Percentiles rank a stretch among this genome's conserved stretches.
Conservation (phyloP, 208 protist species). For the Porcisia hertigi region DNA sequence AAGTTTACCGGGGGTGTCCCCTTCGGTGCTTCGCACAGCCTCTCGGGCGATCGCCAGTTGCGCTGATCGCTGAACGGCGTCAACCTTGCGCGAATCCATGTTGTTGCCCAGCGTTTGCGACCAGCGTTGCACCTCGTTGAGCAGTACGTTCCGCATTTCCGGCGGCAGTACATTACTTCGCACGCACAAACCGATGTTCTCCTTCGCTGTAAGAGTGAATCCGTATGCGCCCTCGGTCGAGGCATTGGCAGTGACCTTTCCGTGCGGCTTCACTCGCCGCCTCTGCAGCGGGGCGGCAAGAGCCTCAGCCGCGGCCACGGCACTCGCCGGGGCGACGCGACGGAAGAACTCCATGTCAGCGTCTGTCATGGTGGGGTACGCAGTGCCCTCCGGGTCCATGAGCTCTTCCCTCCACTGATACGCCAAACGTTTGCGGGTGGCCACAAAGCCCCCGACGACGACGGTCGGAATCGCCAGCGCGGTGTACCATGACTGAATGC, state of each 20-base stretch:
- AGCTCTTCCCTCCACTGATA: conserved; percentile 88
- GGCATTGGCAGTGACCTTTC: neutral
- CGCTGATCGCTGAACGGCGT: conserved; percentile 16
- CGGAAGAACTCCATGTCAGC: conserved; percentile 71
- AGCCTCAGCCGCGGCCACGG: conserved; percentile 16
- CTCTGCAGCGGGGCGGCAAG: neutral
- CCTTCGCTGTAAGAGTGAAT: conserved; percentile 32
- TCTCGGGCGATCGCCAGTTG: conserved; percentile 9
- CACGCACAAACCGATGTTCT: conserved; percentile 74
- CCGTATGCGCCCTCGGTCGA: conserved; percentile 15
- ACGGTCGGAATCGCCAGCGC: conserved; percentile 60
- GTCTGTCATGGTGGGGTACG: conserved; percentile 67
- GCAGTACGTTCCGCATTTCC: conserved; percentile 46
- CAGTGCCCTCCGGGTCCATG: conserved; percentile 57
- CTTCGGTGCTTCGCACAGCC: neutral
- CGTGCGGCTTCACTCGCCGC: neutral
- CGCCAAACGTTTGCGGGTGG: conserved; percentile 78
- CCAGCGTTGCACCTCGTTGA: conserved; percentile 70
- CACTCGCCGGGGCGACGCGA: conserved; percentile 40
- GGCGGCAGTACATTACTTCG: conserved; percentile 30
- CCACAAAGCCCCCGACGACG: conserved; percentile 63
- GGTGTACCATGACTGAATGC: conserved; percentile 74
- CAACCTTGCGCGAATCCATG: conserved; percentile 59
- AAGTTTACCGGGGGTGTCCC: neutral
- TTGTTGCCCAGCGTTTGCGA: conserved; percentile 46